Percentiles rank a stretch among this genome's conserved stretches.
These are phyloP conservation scores for Coprinellus micaceus DNA, from an alignment of 768 basidiomycete species.

Conservation along the genomic window DNA sequence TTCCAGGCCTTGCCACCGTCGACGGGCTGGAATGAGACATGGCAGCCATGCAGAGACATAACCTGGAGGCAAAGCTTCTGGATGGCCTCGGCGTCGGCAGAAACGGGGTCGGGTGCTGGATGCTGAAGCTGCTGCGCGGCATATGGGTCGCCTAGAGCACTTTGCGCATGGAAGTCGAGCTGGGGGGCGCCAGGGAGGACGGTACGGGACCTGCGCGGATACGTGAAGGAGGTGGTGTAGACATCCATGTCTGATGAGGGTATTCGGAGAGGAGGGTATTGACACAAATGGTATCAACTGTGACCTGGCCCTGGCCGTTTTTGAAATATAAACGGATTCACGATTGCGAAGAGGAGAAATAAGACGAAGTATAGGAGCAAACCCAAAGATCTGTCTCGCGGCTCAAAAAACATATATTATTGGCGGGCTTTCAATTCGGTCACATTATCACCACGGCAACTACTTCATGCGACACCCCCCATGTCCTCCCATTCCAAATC, in stretches of 20 bases:
- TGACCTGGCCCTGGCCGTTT: slow-evolving; percentile 29
- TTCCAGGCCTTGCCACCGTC: slow-evolving; percentile 79
- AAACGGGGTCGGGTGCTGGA: slow-evolving; percentile 27
- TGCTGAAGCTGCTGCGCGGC: slow-evolving; percentile 40
- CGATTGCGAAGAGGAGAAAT: slow-evolving; percentile 28
- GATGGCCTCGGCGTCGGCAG: slow-evolving; percentile 67
- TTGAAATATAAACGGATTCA: slow-evolving; percentile 23
- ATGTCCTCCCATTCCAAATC: slow-evolving; percentile 40
- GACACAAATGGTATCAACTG: slow-evolving; percentile 52
- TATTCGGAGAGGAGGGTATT: slow-evolving; percentile 49
- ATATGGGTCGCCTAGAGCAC: slow-evolving; percentile 37
- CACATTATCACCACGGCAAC: slow-evolving; percentile 24
- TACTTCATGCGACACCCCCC: slow-evolving; percentile 27
- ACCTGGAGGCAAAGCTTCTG: slow-evolving; percentile 76
- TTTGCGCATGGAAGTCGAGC: slow-evolving; percentile 55
- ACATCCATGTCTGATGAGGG: slow-evolving; percentile 69
- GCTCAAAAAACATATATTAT: slow-evolving; percentile 33
- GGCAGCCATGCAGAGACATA: slow-evolving; percentile 77
- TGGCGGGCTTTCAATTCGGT: slow-evolving; percentile 37
- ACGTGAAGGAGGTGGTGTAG: slow-evolving; percentile 92
- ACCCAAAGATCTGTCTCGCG: slow-evolving; percentile 29
- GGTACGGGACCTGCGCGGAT: slow-evolving; percentile 78
- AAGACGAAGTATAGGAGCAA: slow-evolving; percentile 28
- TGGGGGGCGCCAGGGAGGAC: slow-evolving; percentile 60
- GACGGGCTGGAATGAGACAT: slow-evolving; percentile 72